Conservation (phyloP, 192 early-diverging fungal genomes). For the Coemansia sp. region DNA sequence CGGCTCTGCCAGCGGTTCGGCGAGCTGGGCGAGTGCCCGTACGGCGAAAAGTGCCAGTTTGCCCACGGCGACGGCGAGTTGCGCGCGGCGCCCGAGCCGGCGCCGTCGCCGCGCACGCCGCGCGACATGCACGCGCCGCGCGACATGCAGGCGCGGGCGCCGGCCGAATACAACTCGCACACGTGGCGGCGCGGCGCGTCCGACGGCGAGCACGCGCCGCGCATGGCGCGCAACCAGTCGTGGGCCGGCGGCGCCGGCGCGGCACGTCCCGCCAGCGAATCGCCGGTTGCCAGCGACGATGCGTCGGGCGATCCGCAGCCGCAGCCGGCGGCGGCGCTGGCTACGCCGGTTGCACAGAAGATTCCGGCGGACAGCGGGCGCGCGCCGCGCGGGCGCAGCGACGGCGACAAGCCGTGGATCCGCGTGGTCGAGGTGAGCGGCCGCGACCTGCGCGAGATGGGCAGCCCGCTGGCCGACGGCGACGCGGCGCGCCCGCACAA, state of each 20-base stretch:
- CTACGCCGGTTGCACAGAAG: conserved; percentile 34
- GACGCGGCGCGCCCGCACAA: conserved; percentile 13
- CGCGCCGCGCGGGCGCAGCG: conserved; percentile 3
- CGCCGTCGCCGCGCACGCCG: conserved; percentile 12
- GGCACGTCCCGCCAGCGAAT: neutral
- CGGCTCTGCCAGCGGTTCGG: conserved; percentile 76
- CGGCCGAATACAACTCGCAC: conserved; percentile 12
- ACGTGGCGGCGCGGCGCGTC: conserved; percentile 16
- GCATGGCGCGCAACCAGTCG: conserved; percentile 22
- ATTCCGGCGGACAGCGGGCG: conserved; percentile 21
- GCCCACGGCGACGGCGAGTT: conserved; percentile 56
- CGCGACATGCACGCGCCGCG: conserved; percentile 20
- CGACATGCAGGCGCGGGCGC: too few species aligned
- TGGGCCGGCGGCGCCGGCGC: conserved; percentile 34
- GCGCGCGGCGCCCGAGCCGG: conserved; percentile 33
- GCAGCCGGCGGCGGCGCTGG: conserved; percentile 29
- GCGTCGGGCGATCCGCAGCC: neutral
- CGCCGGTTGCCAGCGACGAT: neutral
- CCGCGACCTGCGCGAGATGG: conserved; percentile 41
- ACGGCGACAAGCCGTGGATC: conserved; percentile 41
- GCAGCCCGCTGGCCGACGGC: conserved; percentile 25
- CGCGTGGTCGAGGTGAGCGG: conserved; percentile 39
- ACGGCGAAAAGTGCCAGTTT: conserved; percentile 83
- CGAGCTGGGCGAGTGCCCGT: conserved; percentile 73
- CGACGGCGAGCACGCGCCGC: conserved; percentile 26